Evolutionary conservation across 345 rosid species (phyloP), one percentile per base, ranked within the genome.

Genomic region (Capsella bursapastoris): DNA sequence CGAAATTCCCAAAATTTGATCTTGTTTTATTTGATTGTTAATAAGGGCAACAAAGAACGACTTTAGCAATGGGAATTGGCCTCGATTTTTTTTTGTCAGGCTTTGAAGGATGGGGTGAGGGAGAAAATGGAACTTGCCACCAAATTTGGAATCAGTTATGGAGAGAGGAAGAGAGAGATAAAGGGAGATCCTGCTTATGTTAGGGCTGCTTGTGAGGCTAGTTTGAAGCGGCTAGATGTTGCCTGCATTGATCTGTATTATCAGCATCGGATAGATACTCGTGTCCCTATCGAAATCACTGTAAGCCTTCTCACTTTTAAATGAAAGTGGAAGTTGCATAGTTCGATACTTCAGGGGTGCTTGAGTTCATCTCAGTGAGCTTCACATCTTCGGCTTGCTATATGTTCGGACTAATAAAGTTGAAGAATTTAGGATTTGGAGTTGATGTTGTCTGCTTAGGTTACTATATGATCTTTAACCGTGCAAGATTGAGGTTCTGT

Each of bases 191-290:
- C 90, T 0, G 68, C 55, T 1, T 84, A 85, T 57, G 89, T 84
- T 3, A 84, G 90, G 14, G 74, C 82, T 47, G 80, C 87, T 18
- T 88, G 93, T 41, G 87, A 84, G 51, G 86, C 68, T 8, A 88
- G 89, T 76, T 84, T 88, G 66, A 85, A 85, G 71, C 62, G 93
- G 14, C 86, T 88, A 5, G 78, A 78, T 4, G 78, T 84, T 4
- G 64, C 69, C 2, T 86, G 77, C 37, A 79, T 89, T 64, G 90
- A 86, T 73, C 93, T 89, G 8, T 89, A 86, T 56, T 85, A 88
- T 49, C 89, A 85, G 66, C 90, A 86, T 63, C 84, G 85, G 3
- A 15, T 86, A 0, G 93, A 88, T 43, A 84, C 82, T 55, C 78
- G 43, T 5, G 69, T 87, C 40, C 89, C 89, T 0, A 85, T 83